Conservation (phyloP, 192 early-diverging fungal species). For the Borealophlyctis nickersoniae region DNA sequence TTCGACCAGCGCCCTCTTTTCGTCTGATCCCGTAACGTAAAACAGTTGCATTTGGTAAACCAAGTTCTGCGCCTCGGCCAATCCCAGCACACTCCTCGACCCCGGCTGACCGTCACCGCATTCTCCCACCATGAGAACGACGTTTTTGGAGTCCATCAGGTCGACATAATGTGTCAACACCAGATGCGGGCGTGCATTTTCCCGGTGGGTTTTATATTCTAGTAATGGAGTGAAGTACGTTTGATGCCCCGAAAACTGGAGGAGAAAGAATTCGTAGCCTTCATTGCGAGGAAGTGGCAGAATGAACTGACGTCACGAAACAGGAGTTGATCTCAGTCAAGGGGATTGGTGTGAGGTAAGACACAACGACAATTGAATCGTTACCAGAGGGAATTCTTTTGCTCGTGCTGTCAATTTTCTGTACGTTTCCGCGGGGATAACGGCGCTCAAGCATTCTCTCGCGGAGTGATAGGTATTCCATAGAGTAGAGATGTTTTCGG, state of each 20-base stretch:
- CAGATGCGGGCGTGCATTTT: slow-evolving; percentile 74
- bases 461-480: slow-evolving; percentile 75
- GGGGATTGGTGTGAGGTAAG: neutral
- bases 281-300: slow-evolving; percentile 75
- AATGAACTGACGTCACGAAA: too few relatives aligned
- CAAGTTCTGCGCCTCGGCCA: slow-evolving; percentile 74
- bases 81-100: slow-evolving; percentile 51
- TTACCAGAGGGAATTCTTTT: slow-evolving; percentile 56
- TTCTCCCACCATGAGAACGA: slow-evolving; percentile 91
- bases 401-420: slow-evolving; percentile 48
- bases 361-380: neutral
- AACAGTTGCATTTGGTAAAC: slow-evolving; percentile 79
- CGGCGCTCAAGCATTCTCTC: slow-evolving; percentile 59
- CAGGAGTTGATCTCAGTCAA: neutral
- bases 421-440: slow-evolving; percentile 62
- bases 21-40: slow-evolving; percentile 72
- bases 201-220: slow-evolving; percentile 83
- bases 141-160: slow-evolving; percentile 67
- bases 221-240: slow-evolving; percentile 74
- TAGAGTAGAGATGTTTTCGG: slow-evolving; percentile 49
- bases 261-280: slow-evolving; percentile 81
- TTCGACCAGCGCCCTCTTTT: slow-evolving; percentile 67
- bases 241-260: slow-evolving; percentile 85
- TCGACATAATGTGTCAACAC: slow-evolving; percentile 89
- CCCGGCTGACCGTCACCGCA: slow-evolving; percentile 47